These are phyloP conservation scores for Antrodiella citrinella DNA, from an alignment of 768 basidiomycete species.

Conservation along the genomic window DNA sequence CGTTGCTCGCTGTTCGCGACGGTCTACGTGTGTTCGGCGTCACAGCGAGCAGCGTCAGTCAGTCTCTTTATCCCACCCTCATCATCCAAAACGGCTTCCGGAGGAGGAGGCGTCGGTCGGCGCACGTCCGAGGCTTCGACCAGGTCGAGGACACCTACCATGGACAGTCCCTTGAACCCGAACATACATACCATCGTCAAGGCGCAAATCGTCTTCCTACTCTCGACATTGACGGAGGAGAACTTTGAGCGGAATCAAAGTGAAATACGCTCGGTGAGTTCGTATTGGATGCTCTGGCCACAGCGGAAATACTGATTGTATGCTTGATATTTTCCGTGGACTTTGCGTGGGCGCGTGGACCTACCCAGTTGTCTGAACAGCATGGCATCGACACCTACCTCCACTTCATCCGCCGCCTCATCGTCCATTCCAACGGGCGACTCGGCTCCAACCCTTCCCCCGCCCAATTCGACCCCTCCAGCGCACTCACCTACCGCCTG, in stretches of 20 bases:
- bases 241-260: slow-evolving; percentile 91
- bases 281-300: not conserved
- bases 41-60: slow-evolving; percentile 6
- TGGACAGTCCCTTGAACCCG: slow-evolving; percentile 78
- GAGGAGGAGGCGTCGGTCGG: slow-evolving; percentile 27
- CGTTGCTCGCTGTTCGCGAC: slow-evolving; percentile 20
- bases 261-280: slow-evolving; percentile 89
- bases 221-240: slow-evolving; percentile 94
- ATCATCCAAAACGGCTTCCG: slow-evolving; percentile 27
- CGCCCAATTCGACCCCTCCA: slow-evolving; percentile 65
- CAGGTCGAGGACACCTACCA: slow-evolving; percentile 55
- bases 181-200: slow-evolving; percentile 91
- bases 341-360: not conserved
- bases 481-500: slow-evolving; percentile 73
- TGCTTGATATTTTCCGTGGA: not conserved
- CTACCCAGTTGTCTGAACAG: slow-evolving; percentile 81
- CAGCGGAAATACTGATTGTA: slow-evolving; percentile 6
- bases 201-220: slow-evolving; percentile 95
- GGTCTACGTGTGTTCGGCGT: slow-evolving; percentile 20
- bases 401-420: slow-evolving; percentile 94
- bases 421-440: slow-evolving; percentile 77
- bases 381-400: slow-evolving; percentile 96
- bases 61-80: slow-evolving; percentile 12
- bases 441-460: slow-evolving; percentile 49
- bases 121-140: slow-evolving; percentile 28